Evolutionary conservation across 352 stramenopile species (phyloP).

Genomic region (Pythium vanterpoolii): DNA sequence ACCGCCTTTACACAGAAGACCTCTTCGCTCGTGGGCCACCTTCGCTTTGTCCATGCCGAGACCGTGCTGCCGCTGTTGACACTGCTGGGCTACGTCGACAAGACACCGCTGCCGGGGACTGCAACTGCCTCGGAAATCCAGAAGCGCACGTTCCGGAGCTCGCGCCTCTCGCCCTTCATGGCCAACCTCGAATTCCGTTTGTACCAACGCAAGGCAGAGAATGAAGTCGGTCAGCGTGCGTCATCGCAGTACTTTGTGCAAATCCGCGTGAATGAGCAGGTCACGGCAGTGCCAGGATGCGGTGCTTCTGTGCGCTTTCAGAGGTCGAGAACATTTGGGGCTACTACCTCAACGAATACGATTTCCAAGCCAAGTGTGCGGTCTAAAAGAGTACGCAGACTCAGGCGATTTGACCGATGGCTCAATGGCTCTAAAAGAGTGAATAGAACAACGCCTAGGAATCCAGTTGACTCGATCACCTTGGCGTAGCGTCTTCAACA

Average conservation of each 20-base stretch:
- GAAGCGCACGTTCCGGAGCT: constrained; percentile 19
- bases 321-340: constrained; percentile 21
- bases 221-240: not conserved
- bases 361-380: constrained; percentile 22
- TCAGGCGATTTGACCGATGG: too few relatives aligned
- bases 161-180: constrained; percentile 16
- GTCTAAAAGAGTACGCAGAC: too few relatives aligned
- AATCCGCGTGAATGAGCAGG: constrained; percentile 28
- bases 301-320: constrained; percentile 21
- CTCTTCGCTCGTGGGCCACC: constrained; percentile 19
- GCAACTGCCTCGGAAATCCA: constrained; percentile 5
- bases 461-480: too few relatives aligned
- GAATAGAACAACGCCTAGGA: too few relatives aligned
- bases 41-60: constrained; percentile 27
- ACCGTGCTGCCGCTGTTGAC: constrained; percentile 24
- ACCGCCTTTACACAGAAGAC: constrained; percentile 12
- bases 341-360: constrained; percentile 24
- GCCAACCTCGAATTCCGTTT: constrained; percentile 27
- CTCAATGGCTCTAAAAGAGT: too few relatives aligned
- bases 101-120: constrained; percentile 12
- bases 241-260: constrained; percentile 20
- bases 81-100: constrained; percentile 24
- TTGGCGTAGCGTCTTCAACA: too few relatives aligned
- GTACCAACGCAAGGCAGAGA: constrained; percentile 13
- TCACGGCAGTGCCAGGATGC: constrained; percentile 20